Base-by-base conservation (phyloP, 1,284 basidiomycete species). In the Megacollybia platyphylla region DNA sequence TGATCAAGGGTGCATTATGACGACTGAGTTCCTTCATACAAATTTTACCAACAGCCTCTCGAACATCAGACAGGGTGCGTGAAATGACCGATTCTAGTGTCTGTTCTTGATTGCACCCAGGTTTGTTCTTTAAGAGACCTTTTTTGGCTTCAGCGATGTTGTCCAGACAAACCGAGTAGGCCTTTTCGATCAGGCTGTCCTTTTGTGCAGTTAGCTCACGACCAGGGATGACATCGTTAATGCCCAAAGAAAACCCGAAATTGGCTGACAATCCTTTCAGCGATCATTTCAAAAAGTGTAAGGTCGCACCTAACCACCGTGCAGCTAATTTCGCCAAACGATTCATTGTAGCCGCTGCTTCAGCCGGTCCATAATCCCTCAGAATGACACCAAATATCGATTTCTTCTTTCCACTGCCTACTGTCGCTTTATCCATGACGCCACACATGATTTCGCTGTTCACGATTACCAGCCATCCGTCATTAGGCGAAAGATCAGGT, bases 371-470 rank as follows among this genome's bases (percentile, higher is more conserved):
- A 60, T 96, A 98, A 62, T 99, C 96, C 47, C 96, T 76, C 64
- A 97, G 76, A 53, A 99, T 97, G 41, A 97, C 90, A 49, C 94
- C 94, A 55, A 98, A 99, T 30, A 99, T 90, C 2, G 91, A 97
- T 60, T 97, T 97, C 71, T 98, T 98, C 75, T 98, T 98, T 44
- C 96, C 96, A 55, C 91, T 89, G 45, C 96, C 96, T 4, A 98
- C 88, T 0, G 92, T 97, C 15, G 89, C 89, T 67, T 99, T 99
- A 68, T 99, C 96, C 77, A 98, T 96, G 7, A 94, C 88, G 40
- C 96, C 96, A 56, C 94, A 97, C 90, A 98, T 97, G 56, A 99
- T 92, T 63, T 98, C 93, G 58, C 88, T 93, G 61, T 98, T 99
- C 49, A 93, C 81, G 44, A 99, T 84, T 45, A 98, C 96, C 27